These are phyloP conservation scores for Xylaria venustula DNA, from an alignment of 495 filamentous ascomycete genomes.

Conservation along the genomic window DNA sequence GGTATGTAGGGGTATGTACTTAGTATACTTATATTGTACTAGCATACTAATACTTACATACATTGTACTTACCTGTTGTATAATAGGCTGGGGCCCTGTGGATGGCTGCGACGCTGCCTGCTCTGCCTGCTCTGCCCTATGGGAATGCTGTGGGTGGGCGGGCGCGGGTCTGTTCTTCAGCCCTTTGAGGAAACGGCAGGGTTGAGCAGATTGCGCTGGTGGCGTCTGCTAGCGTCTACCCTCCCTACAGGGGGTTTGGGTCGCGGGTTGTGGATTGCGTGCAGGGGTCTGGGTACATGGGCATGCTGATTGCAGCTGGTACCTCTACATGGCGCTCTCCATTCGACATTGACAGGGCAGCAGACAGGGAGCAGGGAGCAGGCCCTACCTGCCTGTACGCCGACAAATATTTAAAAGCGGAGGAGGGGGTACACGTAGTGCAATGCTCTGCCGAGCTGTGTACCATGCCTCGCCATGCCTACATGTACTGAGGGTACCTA, in stretches of 20 bases:
- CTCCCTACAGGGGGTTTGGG: constrained; percentile 7
- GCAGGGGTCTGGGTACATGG: constrained; percentile 15
- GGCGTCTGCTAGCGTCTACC: background rate
- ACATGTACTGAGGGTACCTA: too few relatives aligned
- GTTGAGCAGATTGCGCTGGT: constrained; percentile 5
- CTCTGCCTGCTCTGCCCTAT: constrained; percentile 13
- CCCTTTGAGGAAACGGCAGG: constrained; percentile 9
- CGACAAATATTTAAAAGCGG: background rate
- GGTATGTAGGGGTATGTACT: too few relatives aligned
- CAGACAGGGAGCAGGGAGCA: background rate
- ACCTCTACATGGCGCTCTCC: background rate
- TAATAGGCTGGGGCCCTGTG: background rate
- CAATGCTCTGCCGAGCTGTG: background rate
- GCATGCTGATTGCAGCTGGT: background rate
- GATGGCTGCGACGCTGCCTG: background rate
- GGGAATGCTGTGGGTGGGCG: constrained; percentile 6
- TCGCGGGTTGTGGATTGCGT: constrained; percentile 11
- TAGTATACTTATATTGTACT: too few relatives aligned
- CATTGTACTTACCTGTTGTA: too few relatives aligned
- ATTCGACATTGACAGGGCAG: background rate
- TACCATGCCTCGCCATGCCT: background rate
- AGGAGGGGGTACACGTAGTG: background rate
- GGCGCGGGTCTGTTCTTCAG: constrained; percentile 9
- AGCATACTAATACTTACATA: too few relatives aligned
- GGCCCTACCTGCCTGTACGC: background rate